A percentile compares a stretch with the other conserved stretches of the same genome.
Conservation (phyloP, 352 stramenopile species). For the Globisporangium nunn region DNA sequence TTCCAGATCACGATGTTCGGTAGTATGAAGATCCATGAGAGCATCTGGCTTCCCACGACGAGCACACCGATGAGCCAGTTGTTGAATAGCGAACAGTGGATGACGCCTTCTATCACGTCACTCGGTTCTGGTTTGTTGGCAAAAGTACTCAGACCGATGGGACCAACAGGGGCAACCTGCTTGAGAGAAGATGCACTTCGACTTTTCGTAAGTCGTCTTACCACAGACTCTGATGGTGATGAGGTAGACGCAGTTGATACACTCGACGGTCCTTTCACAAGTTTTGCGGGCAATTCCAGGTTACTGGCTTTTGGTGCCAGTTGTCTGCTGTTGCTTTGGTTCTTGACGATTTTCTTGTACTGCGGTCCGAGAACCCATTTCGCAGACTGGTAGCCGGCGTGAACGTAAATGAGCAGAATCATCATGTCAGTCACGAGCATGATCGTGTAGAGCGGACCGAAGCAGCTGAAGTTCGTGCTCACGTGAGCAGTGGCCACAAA, state of each 20-base stretch:
- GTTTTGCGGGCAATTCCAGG: neutral
- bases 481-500: conserved; percentile 1
- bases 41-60: conserved; percentile 16
- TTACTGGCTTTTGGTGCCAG: neutral
- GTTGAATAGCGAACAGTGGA: conserved; percentile 31
- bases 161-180: neutral
- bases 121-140: neutral
- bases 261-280: neutral
- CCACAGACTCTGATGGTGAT: neutral
- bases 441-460: conserved; percentile 14
- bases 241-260: neutral
- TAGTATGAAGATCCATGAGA: conserved; percentile 53
- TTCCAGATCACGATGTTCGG: conserved; percentile 32
- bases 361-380: conserved; percentile 12
- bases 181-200: conserved; percentile 1
- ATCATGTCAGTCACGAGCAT: conserved; percentile 18
- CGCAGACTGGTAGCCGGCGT: conserved; percentile 3
- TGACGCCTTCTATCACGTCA: conserved; percentile 12
- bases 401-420: conserved; percentile 13
- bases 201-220: neutral
- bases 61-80: conserved; percentile 25
- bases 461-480: conserved; percentile 18
- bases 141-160: neutral
- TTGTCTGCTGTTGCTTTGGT: neutral
- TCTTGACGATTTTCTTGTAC: conserved; percentile 4